Conservation (phyloP, 2,329 filamentous ascomycete species). For the Aspergillus novofumigatus region DNA sequence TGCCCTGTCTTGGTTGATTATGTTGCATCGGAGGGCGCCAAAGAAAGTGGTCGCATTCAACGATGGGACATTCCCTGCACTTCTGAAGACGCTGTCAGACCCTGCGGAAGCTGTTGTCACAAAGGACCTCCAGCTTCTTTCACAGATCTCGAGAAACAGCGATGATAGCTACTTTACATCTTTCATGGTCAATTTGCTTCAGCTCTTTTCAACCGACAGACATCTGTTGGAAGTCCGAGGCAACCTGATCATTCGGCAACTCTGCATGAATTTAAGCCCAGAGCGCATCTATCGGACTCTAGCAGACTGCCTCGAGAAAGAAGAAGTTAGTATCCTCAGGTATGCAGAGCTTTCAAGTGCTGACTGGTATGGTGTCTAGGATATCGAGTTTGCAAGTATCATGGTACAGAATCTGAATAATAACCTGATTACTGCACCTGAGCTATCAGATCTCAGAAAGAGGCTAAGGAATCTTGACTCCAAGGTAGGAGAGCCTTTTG, state of each 20-base stretch:
- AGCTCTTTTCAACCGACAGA: constrained; percentile 91
- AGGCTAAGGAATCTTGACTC: constrained; percentile 85
- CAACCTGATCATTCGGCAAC: constrained; percentile 91
- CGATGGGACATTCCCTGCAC: constrained; percentile 90
- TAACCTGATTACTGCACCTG: constrained; percentile 94
- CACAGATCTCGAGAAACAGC: constrained; percentile 92
- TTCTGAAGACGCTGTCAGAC: constrained; percentile 94
- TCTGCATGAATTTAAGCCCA: constrained; percentile 87
- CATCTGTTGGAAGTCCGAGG: constrained; percentile 86
- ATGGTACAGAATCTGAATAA: constrained; percentile 99
- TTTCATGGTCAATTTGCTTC: constrained; percentile 95
- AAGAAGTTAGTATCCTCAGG: constrained; percentile 55
- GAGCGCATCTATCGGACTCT: constrained; percentile 94
- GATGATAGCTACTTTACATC: constrained; percentile 97
- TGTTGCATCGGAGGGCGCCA: constrained; percentile 93
- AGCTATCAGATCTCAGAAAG: constrained; percentile 86
- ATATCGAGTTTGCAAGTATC: constrained; percentile 97
- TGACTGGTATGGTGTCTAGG: constrained; percentile 39
- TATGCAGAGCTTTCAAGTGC: not conserved
- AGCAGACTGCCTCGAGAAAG: constrained; percentile 93
- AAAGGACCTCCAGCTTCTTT: constrained; percentile 85
- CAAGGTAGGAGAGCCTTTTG: constrained; percentile 51
- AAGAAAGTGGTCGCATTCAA: constrained; percentile 92
- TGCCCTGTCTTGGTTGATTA: constrained; percentile 92
- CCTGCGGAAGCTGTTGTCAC: constrained; percentile 94